phyloP scores from a whole-genome alignment of 2,329 filamentous ascomycete species.

The Monilinia fructicola region DNA sequence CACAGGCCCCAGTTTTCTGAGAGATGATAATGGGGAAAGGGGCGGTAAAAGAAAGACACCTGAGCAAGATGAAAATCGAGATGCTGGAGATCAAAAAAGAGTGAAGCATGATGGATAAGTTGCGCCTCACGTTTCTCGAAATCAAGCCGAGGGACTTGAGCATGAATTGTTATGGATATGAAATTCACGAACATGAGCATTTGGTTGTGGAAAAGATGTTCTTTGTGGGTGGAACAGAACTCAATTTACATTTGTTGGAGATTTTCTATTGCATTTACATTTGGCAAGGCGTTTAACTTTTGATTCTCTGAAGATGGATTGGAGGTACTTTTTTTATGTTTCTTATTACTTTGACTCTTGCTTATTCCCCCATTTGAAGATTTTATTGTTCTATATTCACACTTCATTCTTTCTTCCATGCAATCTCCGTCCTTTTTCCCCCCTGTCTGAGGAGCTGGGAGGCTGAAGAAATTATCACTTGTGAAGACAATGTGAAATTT shows the following conservation, averaged over 20 bases:
- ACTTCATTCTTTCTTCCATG: conserved; percentile 2
- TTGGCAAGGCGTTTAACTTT: background rate
- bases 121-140: background rate
- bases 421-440: background rate
- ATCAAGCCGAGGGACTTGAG: conserved; percentile 3
- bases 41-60: conserved; percentile 27
- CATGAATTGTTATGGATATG: conserved; percentile 17
- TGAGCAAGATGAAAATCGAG: conserved; percentile 18
- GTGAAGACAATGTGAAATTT: conserved; percentile 4
- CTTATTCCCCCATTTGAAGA: background rate
- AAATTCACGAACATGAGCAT: conserved; percentile 19
- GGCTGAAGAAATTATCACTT: conserved; percentile 10
- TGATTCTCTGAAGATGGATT: background rate
- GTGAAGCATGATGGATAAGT: conserved; percentile 21
- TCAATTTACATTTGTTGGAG: background rate
- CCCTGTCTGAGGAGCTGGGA: background rate
- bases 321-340: conserved; percentile 1
- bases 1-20: conserved; percentile 61
- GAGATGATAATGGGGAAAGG: conserved; percentile 50
- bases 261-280: conserved; percentile 10
- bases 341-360: background rate
- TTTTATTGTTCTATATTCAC: conserved; percentile 3
- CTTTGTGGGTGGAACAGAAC: conserved; percentile 13
- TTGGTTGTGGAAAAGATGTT: conserved; percentile 18
- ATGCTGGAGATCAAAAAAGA: conserved; percentile 22